A percentile compares a stretch with the other conserved stretches of the same genome.
Evolutionary conservation across 176 grass and related monocot species (phyloP).

Genomic region (Musa acuminata): DNA sequence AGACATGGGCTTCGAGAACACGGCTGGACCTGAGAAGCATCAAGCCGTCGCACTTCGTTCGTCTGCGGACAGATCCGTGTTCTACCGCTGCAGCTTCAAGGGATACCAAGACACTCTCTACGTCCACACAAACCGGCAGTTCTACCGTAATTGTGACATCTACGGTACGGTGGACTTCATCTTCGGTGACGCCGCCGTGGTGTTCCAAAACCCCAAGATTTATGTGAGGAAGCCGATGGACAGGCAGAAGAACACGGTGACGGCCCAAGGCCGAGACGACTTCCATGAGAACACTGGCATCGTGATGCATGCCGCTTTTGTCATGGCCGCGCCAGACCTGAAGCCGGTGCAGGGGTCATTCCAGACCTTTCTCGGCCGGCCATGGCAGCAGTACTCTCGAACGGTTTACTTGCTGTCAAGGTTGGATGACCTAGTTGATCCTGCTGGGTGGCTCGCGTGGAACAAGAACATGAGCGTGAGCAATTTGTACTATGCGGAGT

Average conservation of each 20-base stretch:
- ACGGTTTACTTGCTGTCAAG: not conserved
- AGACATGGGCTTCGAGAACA: slow-evolving; percentile 6
- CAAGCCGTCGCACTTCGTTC: not conserved
- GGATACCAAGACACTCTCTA: slow-evolving; percentile 13
- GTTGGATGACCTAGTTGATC: not conserved
- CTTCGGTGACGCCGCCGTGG: not conserved
- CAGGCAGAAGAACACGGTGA: slow-evolving; percentile 7
- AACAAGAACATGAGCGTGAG: not conserved
- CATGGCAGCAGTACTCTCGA: not conserved
- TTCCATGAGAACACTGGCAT: slow-evolving; percentile 4
- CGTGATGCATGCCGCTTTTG: not conserved
- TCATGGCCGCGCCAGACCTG: slow-evolving; percentile 1
- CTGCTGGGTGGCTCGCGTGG: slow-evolving; percentile 5
- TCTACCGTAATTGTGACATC: slow-evolving; percentile 10
- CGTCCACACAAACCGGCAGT: not conserved
- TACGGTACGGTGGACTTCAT: slow-evolving; percentile 13
- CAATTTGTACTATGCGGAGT: slow-evolving; percentile 8
- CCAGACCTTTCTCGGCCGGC: not conserved
- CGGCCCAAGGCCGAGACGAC: not conserved
- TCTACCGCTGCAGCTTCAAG: slow-evolving; percentile 11
- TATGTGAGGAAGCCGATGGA: slow-evolving; percentile 7
- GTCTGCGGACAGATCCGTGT: not conserved
- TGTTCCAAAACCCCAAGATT: slow-evolving; percentile 1
- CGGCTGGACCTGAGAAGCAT: not conserved
- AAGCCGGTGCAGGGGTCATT: not conserved